These are phyloP conservation scores for Cetraspora pellucida DNA, from an alignment of 192 early-diverging fungal genomes.

Conservation along the genomic window DNA sequence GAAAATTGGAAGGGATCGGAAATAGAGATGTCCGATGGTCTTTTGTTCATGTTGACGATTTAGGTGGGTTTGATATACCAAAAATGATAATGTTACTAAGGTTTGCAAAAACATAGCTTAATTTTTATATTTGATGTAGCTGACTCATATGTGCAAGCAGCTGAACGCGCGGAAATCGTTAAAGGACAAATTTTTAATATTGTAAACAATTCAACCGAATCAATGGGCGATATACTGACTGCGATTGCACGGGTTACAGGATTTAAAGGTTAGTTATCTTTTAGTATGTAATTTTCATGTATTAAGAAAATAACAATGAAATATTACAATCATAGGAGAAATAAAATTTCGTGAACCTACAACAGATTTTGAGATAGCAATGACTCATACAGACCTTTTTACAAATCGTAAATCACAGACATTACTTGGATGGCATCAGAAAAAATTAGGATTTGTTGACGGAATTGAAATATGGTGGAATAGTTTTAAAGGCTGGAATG, in stretches of 20 bases:
- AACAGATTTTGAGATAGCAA: constrained; percentile 4
- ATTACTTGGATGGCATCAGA: constrained; percentile 37
- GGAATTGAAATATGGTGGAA: constrained; percentile 29
- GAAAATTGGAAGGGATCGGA: constrained; percentile 21
- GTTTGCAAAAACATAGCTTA: too few species aligned
- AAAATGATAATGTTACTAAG: too few species aligned
- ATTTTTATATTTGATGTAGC: constrained; percentile 5
- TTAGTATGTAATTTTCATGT: not conserved
- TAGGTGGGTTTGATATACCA: not conserved
- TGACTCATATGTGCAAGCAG: constrained; percentile 35
- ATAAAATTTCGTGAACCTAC: not conserved
- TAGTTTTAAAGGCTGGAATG: constrained; percentile 12
- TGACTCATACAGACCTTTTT: not conserved
- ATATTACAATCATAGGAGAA: not conserved
- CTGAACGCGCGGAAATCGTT: constrained; percentile 33
- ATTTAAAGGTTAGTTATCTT: constrained; percentile 29
- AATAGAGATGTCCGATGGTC: constrained; percentile 18
- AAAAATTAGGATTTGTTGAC: constrained; percentile 24
- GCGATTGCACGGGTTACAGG: constrained; percentile 36
- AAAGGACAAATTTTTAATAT: constrained; percentile 41
- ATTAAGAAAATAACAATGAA: not conserved
- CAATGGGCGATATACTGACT: constrained; percentile 32
- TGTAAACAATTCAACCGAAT: constrained; percentile 35
- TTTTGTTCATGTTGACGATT: constrained; percentile 44
- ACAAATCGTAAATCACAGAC: constrained; percentile 27